These are phyloP conservation scores for Deinandra increscens DNA, from an alignment of 129 eudicot species.

Conservation along the genomic window DNA sequence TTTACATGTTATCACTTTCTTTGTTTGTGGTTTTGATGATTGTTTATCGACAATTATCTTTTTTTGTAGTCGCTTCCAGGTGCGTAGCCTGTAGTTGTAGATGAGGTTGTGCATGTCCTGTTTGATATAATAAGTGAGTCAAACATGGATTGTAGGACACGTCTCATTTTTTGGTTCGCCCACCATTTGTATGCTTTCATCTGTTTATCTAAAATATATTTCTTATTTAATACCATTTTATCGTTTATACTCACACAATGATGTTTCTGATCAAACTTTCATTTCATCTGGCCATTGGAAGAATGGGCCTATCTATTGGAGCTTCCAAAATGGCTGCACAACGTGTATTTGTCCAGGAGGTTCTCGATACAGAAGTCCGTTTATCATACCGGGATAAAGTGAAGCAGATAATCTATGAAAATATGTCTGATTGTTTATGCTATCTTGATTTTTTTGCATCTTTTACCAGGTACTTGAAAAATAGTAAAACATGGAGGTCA, in stretches of 20 bases:
- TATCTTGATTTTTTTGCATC: background rate
- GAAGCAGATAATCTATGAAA: constrained; percentile 58
- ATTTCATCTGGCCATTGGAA: constrained; percentile 99
- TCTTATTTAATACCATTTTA: no score
- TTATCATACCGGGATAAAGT: constrained; percentile 93
- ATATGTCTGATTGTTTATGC: background rate
- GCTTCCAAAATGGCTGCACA: constrained; percentile 97
- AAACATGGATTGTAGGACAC: constrained; percentile 95
- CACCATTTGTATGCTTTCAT: constrained; percentile 87
- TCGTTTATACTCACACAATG: constrained; percentile 16
- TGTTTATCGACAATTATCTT: background rate
- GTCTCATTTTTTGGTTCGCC: constrained; percentile 96
- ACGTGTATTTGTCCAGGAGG: constrained; percentile 96
- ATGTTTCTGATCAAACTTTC: constrained; percentile 83
- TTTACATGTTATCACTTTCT: background rate
- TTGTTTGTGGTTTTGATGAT: background rate
- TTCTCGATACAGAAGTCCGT: constrained; percentile 95
- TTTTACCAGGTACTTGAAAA: background rate
- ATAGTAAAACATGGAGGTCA: background rate
- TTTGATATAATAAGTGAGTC: constrained; percentile 86
- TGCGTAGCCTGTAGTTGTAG: constrained; percentile 96
- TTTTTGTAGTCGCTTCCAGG: constrained; percentile 89
- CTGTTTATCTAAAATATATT: background rate
- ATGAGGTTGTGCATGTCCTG: constrained; percentile 96
- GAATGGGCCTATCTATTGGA: constrained; percentile 96